Evolutionary conservation across 176 grass and related monocot species (phyloP).

Genomic region (Urochloa ruziziensis): DNA sequence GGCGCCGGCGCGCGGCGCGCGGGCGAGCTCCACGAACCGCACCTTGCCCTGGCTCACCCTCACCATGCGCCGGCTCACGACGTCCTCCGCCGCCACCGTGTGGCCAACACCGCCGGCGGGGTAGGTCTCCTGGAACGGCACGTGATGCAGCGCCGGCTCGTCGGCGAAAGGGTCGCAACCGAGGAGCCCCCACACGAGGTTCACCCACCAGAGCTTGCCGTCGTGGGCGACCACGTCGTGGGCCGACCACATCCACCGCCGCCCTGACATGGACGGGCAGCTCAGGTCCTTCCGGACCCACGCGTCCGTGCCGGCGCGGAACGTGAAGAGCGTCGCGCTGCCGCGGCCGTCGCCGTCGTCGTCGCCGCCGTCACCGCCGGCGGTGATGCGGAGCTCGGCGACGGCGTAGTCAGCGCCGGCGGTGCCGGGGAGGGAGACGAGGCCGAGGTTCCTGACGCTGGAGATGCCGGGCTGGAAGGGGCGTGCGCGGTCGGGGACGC

Average conservation of each 20-base stretch:
- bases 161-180: constrained; percentile 11
- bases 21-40: not conserved
- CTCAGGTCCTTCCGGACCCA: constrained; percentile 12
- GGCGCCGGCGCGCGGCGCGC: not conserved
- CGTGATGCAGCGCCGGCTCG: not conserved
- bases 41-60: constrained; percentile 11
- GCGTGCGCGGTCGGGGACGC: not conserved
- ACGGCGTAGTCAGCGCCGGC: not conserved
- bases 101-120: no score
- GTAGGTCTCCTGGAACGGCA: not conserved
- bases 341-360: not conserved
- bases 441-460: not conserved
- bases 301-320: not conserved
- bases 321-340: not conserved
- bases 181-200: constrained; percentile 15
- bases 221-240: constrained; percentile 11
- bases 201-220: constrained; percentile 34
- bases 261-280: not conserved
- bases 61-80: not conserved
- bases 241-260: not conserved
- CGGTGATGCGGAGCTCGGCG: not conserved
- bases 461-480: not conserved
- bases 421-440: not conserved
- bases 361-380: no score
- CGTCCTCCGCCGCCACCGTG: no score